A percentile compares a stretch with the other conserved stretches of the same genome.
These are phyloP conservation scores for Sugiyamaella chiloensis DNA, from an alignment of 805 yeast genomes.

Conservation along the genomic window DNA sequence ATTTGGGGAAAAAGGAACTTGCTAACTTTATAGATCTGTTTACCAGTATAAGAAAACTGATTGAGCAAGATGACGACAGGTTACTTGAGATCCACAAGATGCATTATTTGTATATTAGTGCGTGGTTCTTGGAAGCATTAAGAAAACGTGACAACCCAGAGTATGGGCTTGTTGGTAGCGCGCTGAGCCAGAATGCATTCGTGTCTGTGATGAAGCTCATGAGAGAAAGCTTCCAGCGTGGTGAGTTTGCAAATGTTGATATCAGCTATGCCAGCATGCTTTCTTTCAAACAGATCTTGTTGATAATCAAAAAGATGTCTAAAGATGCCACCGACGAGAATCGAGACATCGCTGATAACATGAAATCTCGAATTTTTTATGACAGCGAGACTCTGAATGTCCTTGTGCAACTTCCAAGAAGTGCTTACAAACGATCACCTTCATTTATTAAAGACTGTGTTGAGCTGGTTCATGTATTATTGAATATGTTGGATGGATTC, in stretches of 20 bases:
- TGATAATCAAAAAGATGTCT: slow-evolving; percentile 42
- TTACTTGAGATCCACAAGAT: slow-evolving; percentile 28
- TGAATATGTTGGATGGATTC: slow-evolving; percentile 66
- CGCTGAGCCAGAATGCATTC: slow-evolving; percentile 59
- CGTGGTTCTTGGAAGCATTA: slow-evolving; percentile 78
- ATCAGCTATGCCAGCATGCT: slow-evolving; percentile 68
- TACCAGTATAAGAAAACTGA: slow-evolving; percentile 46
- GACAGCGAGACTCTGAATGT: slow-evolving; percentile 56
- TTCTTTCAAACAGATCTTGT: slow-evolving; percentile 61
- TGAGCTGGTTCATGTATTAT: slow-evolving; percentile 59
- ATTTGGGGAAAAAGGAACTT: background rate
- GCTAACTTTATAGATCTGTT: slow-evolving; percentile 49
- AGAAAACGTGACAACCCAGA: slow-evolving; percentile 35
- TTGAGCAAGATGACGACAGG: slow-evolving; percentile 39
- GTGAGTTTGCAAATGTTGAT: slow-evolving; percentile 45
- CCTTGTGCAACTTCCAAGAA: slow-evolving; percentile 57
- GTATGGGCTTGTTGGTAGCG: slow-evolving; percentile 36
- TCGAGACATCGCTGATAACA: slow-evolving; percentile 53
- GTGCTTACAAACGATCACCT: slow-evolving; percentile 61
- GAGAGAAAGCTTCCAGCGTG: slow-evolving; percentile 33
- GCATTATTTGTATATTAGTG: slow-evolving; percentile 55
- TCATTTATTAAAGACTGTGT: slow-evolving; percentile 58
- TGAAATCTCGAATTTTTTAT: slow-evolving; percentile 67
- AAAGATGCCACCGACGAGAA: slow-evolving; percentile 42
- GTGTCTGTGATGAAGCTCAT: slow-evolving; percentile 48